phyloP scores from a whole-genome alignment of 2,329 filamentous ascomycete genomes.

The Talaromyces sp. region DNA sequence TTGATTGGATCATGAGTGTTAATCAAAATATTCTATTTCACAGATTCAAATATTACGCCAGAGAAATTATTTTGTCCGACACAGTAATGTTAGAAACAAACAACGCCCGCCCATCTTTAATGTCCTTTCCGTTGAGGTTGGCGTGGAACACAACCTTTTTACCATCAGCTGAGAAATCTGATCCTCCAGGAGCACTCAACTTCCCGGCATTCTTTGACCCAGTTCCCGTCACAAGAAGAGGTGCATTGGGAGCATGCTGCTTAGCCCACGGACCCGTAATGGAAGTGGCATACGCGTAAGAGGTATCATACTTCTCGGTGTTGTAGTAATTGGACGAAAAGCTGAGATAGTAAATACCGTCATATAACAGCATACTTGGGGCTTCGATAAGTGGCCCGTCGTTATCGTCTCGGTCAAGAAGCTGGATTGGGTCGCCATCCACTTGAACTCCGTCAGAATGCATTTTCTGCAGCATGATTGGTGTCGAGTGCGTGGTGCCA shows the following conservation, averaged over 20 bases:
- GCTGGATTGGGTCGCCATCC: slow-evolving; percentile 46
- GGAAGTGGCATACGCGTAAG: slow-evolving; percentile 45
- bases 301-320: slow-evolving; percentile 49
- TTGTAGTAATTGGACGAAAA: slow-evolving; percentile 53
- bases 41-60: neutral
- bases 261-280: slow-evolving; percentile 26
- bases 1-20: too few relatives aligned
- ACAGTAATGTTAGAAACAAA: slow-evolving; percentile 15
- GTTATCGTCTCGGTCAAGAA: slow-evolving; percentile 53
- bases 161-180: slow-evolving; percentile 22
- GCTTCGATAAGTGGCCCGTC: slow-evolving; percentile 56
- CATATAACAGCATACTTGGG: slow-evolving; percentile 42
- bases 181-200: slow-evolving; percentile 25
- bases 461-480: slow-evolving; percentile 54
- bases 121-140: slow-evolving; percentile 18
- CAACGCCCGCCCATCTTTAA: slow-evolving; percentile 15
- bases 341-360: slow-evolving; percentile 51
- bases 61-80: slow-evolving; percentile 3
- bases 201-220: slow-evolving; percentile 16
- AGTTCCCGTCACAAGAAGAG: slow-evolving; percentile 22
- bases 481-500: slow-evolving; percentile 43
- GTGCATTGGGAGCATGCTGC: slow-evolving; percentile 12
- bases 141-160: slow-evolving; percentile 24
- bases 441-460: slow-evolving; percentile 44
- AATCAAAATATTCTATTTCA: too few relatives aligned